Evolutionary conservation across 495 filamentous ascomycete genomes (phyloP).

Genomic region (Talaromyces wortmannii): DNA sequence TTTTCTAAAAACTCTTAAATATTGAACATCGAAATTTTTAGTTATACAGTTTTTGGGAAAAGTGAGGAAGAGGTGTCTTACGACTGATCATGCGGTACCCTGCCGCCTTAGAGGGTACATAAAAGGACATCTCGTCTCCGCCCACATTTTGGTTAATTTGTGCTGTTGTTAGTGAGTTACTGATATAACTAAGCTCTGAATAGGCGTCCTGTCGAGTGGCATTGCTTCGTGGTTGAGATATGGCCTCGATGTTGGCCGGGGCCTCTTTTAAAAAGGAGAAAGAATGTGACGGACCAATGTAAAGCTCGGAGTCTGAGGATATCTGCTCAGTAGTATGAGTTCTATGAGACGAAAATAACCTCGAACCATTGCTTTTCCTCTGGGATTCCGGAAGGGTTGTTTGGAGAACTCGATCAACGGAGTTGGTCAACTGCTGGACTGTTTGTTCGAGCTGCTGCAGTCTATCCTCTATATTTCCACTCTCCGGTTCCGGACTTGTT

Average conservation of each 20-base stretch:
- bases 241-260: constrained; percentile 1
- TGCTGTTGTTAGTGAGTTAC: background rate
- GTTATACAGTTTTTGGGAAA: no score
- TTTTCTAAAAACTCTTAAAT: constrained; percentile 4
- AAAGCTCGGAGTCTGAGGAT: background rate
- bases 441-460: background rate
- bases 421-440: background rate
- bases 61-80: background rate
- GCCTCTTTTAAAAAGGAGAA: constrained; percentile 8
- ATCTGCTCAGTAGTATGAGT: background rate
- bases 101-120: constrained; percentile 4
- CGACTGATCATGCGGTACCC: constrained; percentile 7
- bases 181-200: constrained; percentile 8
- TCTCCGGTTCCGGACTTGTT: background rate
- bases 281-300: constrained; percentile 9
- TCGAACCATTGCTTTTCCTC: background rate
- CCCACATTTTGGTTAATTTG: background rate
- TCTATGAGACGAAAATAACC: background rate
- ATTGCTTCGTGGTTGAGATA: background rate
- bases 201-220: background rate
- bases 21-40: background rate
- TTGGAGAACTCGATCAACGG: background rate
- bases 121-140: background rate
- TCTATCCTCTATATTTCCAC: background rate
- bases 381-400: background rate